Percentiles rank a stretch among this genome's conserved stretches.
These are phyloP conservation scores for Celoporthe dispersa DNA, from an alignment of 2,329 filamentous ascomycete species.

Conservation along the genomic window DNA sequence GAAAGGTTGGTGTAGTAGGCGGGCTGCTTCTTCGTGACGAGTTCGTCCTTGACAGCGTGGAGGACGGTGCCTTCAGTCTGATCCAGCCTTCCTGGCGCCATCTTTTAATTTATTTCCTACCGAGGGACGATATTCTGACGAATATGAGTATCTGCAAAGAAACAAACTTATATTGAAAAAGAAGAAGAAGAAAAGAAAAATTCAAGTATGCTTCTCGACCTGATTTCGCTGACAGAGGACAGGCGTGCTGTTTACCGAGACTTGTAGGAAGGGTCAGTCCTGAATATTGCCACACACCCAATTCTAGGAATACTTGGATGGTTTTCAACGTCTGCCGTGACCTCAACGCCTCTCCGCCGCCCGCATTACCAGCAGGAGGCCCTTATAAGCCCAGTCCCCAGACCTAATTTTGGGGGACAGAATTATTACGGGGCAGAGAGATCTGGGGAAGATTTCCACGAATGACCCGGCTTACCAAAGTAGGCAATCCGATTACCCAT, in stretches of 20 bases:
- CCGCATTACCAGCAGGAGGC: background rate
- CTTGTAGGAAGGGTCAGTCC: background rate
- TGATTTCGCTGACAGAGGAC: too few relatives aligned
- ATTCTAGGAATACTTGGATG: background rate
- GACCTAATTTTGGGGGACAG: background rate
- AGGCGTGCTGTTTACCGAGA: background rate
- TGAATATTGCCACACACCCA: background rate
- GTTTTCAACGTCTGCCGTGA: background rate
- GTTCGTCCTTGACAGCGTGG: conserved; percentile 16
- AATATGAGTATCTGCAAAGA: background rate
- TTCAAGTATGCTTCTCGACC: too few relatives aligned
- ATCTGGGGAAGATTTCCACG: conserved; percentile 16
- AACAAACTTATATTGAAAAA: background rate
- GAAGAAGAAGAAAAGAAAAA: background rate
- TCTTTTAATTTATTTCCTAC: too few relatives aligned
- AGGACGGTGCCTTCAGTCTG: conserved; percentile 8
- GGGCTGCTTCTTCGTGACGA: conserved; percentile 22
- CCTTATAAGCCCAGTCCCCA: background rate
- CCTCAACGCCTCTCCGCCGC: background rate
- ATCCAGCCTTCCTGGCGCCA: conserved; percentile 20
- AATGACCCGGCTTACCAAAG: conserved; percentile 4
- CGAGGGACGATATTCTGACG: background rate
- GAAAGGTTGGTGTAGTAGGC: background rate
- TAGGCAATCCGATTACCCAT: background rate
- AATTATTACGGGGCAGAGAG: background rate